These are phyloP conservation scores for Phialophora macrospora DNA, from an alignment of 2,329 filamentous ascomycete species.

Conservation along the genomic window DNA sequence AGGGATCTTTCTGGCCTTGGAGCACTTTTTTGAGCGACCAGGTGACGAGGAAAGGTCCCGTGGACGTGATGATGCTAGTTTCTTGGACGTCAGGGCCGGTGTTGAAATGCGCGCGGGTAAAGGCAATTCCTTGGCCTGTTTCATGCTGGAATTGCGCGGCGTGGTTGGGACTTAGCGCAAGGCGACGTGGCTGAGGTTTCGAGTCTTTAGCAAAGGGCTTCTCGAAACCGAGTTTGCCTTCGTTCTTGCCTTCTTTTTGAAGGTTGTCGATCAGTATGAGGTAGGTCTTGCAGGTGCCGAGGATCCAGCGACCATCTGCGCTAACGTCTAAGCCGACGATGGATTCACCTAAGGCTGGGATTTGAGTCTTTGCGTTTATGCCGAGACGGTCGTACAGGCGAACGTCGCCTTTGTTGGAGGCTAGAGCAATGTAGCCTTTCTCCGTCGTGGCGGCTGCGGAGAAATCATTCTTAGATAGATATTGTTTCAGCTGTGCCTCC, in stretches of 20 bases:
- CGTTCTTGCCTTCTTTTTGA: conserved; percentile 92
- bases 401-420: conserved; percentile 96
- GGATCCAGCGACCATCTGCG: conserved; percentile 92
- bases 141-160: conserved; percentile 98
- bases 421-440: conserved; percentile 94
- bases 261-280: conserved; percentile 89
- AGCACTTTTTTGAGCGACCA: conserved; percentile 94
- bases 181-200: conserved; percentile 89
- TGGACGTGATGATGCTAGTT: conserved; percentile 95
- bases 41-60: conserved; percentile 93
- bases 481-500: conserved; percentile 91
- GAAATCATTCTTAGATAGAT: conserved; percentile 95
- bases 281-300: conserved; percentile 93
- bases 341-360: conserved; percentile 90
- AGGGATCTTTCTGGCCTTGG: conserved; percentile 79
- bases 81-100: conserved; percentile 79
- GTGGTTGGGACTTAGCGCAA: conserved; percentile 86
- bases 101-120: conserved; percentile 94
- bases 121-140: conserved; percentile 81
- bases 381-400: conserved; percentile 94
- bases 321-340: conserved; percentile 95
- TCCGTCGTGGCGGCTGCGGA: conserved; percentile 92
- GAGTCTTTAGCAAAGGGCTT: conserved; percentile 87
- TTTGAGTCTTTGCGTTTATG: conserved; percentile 96
- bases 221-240: conserved; percentile 97